Percentiles rank a stretch among this genome's conserved stretches.
phyloP scores from a whole-genome alignment of 371 early-diverging fungal species.

The Funneliformis caledonium region DNA sequence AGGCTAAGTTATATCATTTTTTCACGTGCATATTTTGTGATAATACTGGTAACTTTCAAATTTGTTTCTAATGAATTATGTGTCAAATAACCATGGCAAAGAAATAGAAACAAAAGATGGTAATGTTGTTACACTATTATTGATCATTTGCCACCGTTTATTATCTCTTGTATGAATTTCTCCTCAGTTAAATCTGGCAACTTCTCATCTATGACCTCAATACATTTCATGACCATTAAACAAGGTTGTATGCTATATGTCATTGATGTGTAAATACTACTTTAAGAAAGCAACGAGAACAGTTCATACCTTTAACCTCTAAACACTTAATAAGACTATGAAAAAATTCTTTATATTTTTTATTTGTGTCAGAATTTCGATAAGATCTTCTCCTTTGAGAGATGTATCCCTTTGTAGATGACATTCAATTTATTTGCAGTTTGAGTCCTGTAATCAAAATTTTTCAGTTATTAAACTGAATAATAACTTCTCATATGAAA shows the following conservation, averaged over 20 bases:
- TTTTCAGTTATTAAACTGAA: neutral
- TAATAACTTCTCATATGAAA: neutral
- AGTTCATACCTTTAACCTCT: constrained; percentile 7
- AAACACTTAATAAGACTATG: neutral
- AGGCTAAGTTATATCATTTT: too few species aligned
- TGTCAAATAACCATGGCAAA: too few species aligned
- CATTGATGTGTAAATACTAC: neutral
- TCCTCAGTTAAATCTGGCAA: neutral
- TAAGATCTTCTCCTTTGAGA: constrained; percentile 13
- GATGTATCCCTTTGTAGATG: neutral
- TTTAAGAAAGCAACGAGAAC: neutral
- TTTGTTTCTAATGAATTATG: too few species aligned
- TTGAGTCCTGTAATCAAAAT: neutral
- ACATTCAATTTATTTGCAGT: neutral
- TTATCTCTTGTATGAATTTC: constrained; percentile 6
- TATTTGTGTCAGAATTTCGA: neutral
- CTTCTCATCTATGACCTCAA: neutral
- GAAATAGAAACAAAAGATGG: neutral
- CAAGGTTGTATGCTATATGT: neutral
- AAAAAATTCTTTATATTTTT: neutral
- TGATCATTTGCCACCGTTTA: neutral
- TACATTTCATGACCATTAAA: neutral
- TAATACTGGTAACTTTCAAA: too few species aligned
- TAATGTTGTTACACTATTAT: neutral
- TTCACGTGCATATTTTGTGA: too few species aligned